Conservation (phyloP, 2,329 filamentous ascomycete species). For the Pseudogymnoascus sp. region DNA sequence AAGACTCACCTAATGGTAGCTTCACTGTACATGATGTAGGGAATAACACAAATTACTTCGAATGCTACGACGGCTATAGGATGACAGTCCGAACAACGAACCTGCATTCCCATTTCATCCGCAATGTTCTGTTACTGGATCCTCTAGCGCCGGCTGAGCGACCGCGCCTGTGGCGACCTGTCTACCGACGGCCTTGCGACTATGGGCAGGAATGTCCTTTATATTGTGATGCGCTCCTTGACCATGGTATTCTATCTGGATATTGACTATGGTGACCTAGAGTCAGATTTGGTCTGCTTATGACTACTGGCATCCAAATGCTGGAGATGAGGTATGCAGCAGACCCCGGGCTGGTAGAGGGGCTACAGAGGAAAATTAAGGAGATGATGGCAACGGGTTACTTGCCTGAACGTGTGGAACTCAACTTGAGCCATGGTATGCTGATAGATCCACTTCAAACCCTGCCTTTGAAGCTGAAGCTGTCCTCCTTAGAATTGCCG, state of each 20-base stretch:
- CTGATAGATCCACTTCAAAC: neutral
- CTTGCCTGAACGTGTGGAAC: neutral
- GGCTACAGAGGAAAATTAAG: neutral
- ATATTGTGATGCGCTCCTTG: neutral
- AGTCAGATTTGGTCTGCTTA: neutral
- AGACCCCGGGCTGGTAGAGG: neutral
- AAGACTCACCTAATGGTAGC: neutral
- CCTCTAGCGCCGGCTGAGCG: neutral
- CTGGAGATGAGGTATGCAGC: neutral
- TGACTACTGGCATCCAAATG: neutral
- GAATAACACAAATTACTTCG: neutral
- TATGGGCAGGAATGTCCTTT: neutral
- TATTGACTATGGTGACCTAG: neutral
- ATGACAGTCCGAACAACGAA: neutral
- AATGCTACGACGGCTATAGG: neutral
- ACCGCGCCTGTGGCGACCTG: neutral
- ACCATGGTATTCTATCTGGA: neutral
- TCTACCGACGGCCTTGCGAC: neutral
- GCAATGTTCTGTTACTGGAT: neutral
- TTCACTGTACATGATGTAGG: neutral
- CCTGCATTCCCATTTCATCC: neutral
- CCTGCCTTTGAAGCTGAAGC: neutral
- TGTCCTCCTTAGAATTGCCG: neutral
- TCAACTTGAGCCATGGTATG: neutral
- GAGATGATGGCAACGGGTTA: neutral